phyloP scores from a whole-genome alignment of 345 rosid species.

The Euphorbia peplus region DNA sequence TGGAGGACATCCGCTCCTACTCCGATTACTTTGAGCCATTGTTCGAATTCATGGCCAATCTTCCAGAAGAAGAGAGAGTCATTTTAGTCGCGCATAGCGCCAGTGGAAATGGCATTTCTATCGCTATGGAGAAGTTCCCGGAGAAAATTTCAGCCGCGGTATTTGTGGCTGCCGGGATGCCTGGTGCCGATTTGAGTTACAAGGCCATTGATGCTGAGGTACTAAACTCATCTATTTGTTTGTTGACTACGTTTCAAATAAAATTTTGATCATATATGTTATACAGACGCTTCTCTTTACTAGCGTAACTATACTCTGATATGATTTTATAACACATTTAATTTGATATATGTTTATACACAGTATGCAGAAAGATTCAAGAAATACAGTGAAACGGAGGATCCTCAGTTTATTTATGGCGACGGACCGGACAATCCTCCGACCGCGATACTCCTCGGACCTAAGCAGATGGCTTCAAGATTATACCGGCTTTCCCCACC shows the following conservation, averaged over 20 bases:
- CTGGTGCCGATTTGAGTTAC: background rate
- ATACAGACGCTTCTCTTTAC: too few relatives aligned
- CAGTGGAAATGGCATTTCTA: background rate
- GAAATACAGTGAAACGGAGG: slow-evolving; percentile 25
- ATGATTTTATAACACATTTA: too few relatives aligned
- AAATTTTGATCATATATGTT: too few relatives aligned
- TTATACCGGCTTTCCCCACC: slow-evolving; percentile 41
- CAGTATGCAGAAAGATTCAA: slow-evolving; percentile 12
- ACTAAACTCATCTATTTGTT: too few relatives aligned
- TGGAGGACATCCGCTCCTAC: background rate
- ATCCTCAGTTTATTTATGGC: slow-evolving; percentile 11
- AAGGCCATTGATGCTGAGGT: slow-evolving; percentile 27
- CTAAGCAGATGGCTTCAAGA: slow-evolving; percentile 28
- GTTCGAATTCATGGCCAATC: slow-evolving; percentile 17
- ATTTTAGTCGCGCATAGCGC: background rate
- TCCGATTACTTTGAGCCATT: slow-evolving; percentile 34
- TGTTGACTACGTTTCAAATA: too few relatives aligned
- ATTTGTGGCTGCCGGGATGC: slow-evolving; percentile 2
- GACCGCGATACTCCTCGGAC: slow-evolving; percentile 22
- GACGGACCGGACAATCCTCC: slow-evolving; percentile 31
- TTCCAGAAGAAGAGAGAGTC: background rate
- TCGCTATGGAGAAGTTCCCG: slow-evolving; percentile 9
- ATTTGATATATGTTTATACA: too few relatives aligned
- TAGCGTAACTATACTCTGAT: too few relatives aligned
- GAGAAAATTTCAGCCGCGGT: slow-evolving; percentile 4